Conservation (phyloP, 169 alveolate species). For the Fabrea salina region DNA sequence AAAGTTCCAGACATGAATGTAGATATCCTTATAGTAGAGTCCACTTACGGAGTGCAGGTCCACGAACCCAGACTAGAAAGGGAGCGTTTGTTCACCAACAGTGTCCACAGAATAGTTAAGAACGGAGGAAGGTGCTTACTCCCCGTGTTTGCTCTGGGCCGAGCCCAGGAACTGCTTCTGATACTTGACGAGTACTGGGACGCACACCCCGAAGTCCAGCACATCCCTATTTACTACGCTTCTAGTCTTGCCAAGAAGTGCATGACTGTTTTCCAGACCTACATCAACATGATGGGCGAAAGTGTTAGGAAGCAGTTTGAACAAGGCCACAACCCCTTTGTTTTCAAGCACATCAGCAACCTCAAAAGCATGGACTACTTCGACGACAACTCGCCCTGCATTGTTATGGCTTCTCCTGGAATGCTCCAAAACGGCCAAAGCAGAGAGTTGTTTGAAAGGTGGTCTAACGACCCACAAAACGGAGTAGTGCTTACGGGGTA, state of each 20-base stretch:
- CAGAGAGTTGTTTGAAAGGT: conserved; percentile 91
- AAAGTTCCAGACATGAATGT: conserved; percentile 93
- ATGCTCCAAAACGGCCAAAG: conserved; percentile 97
- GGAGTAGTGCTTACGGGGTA: conserved; percentile 97
- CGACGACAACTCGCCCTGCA: conserved; percentile 85
- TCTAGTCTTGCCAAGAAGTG: conserved; percentile 95
- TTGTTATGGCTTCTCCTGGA: conserved; percentile 99
- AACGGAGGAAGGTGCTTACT: conserved; percentile 93
- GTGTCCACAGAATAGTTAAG: conserved; percentile 79
- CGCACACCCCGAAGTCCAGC: conserved; percentile 83
- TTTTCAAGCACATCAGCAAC: conserved; percentile 85
- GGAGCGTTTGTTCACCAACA: conserved; percentile 89
- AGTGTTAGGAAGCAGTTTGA: conserved; percentile 80
- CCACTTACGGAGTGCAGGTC: conserved; percentile 96
- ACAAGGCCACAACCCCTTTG: conserved; percentile 90
- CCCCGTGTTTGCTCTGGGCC: conserved; percentile 95
- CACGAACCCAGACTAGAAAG: conserved; percentile 95
- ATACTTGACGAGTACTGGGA: conserved; percentile 97
- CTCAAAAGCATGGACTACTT: conserved; percentile 73
- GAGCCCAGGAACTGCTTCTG: conserved; percentile 95
- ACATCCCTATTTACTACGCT: conserved; percentile 93
- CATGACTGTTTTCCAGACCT: conserved; percentile 92
- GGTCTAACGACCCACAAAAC: conserved; percentile 93
- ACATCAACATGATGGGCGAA: conserved; percentile 94
- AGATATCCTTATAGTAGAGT: conserved; percentile 96